Evolutionary conservation across 495 filamentous ascomycete genomes (phyloP), one percentile per base, ranked within the genome.

Genomic region (Lasiosphaeriaceae sp.): DNA sequence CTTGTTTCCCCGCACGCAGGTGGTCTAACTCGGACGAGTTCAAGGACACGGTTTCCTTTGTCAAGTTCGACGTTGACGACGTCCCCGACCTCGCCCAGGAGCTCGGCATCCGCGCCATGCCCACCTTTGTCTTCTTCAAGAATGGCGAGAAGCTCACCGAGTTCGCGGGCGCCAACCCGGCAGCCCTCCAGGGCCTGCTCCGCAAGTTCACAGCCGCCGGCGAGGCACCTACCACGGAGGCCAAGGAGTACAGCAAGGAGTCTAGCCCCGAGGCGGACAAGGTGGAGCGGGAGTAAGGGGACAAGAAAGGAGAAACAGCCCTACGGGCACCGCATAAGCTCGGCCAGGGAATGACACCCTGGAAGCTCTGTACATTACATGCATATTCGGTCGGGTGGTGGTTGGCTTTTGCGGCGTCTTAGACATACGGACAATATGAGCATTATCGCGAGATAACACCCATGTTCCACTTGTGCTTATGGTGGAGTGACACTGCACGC

Each of bases 51-150:
- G 80, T 84, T 63, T 77, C 82, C 66, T 97, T 96, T 77, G 87
- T 83, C 83, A 96, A 97, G 82, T 72, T 98, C 69, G 92, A 97
- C 74, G 92, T 97, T 58, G 94, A 98, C 72, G 77, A 88, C 58
- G 76, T 93, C 24, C 72, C 85, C 55, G 83, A 88, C 1, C 84
- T 96, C 16, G 87, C 89, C 35, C 80, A 86, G 63, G 84, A 95
- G 66, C 84, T 94, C 54, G 84, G 83, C 60, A 83, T 98, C 75
- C 87, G 89, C 64, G 92, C 94, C 66, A 97, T 98, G 94, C 94
- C 94, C 54, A 96, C 93, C 12, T 96, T 98, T 77, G 56, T 85
- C 20, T 71, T 95, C 62, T 96, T 92, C 82, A 91, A 89, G 80
- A 69, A 86, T 57, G 92, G 89, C 53, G 55, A 68, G 19, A 77